Evolutionary conservation across 177 flowering plant genomes (phyloP).

Genomic region (Telopea speciosissima): DNA sequence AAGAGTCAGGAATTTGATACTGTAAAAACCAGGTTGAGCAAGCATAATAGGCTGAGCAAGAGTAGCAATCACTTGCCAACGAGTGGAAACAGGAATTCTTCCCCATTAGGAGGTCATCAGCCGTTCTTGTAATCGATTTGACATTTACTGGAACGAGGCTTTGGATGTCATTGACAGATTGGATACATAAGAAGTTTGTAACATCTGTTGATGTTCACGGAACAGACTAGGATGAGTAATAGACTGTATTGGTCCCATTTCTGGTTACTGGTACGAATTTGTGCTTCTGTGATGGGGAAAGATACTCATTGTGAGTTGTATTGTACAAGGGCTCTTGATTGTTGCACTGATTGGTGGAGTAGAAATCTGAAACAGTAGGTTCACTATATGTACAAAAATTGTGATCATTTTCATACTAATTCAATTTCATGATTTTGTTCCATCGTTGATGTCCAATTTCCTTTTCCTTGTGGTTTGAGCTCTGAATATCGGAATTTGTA

Average conservation of each 20-base stretch:
- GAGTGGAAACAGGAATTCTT: slow-evolving; percentile 44
- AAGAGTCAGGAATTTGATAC: slow-evolving; percentile 87
- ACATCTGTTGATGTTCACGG: not conserved
- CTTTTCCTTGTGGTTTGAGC: not conserved
- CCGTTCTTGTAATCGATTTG: slow-evolving; percentile 60
- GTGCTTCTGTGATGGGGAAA: slow-evolving; percentile 9
- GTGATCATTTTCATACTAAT: slow-evolving; percentile 1
- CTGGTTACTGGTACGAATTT: too few relatives aligned
- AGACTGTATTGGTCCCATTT: too few relatives aligned
- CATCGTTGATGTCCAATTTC: not conserved
- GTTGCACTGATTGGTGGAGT: not conserved
- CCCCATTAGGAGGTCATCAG: slow-evolving; percentile 44
- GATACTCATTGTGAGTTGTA: slow-evolving; percentile 7
- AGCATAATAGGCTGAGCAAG: slow-evolving; percentile 63
- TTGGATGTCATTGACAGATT: slow-evolving; percentile 90
- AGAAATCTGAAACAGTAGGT: not conserved
- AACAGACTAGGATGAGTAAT: not conserved
- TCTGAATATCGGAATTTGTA: too few relatives aligned
- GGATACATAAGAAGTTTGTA: slow-evolving; percentile 45
- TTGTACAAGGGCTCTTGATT: slow-evolving; percentile 11
- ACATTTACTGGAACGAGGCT: slow-evolving; percentile 69
- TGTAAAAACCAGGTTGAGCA: slow-evolving; percentile 46
- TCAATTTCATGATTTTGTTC: not conserved
- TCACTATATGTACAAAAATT: slow-evolving; percentile 6
- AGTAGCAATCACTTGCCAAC: slow-evolving; percentile 80